A percentile compares a stretch with the other conserved stretches of the same genome.
Evolutionary conservation across 2,329 filamentous ascomycete genomes (phyloP).

Genomic region (Diaporthe helianthi): DNA sequence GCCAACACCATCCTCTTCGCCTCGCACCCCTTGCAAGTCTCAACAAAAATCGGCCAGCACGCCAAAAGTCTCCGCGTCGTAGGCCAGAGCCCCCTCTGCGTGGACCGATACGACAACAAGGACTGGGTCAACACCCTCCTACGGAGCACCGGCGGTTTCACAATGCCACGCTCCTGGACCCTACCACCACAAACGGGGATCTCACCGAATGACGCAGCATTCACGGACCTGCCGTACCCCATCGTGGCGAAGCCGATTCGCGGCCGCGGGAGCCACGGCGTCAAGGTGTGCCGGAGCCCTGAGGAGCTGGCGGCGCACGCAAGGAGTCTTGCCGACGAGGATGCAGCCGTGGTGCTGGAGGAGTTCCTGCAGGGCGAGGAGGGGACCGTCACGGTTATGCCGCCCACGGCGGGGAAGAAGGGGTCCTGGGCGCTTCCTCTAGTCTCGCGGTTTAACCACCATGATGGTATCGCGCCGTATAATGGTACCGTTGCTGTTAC

Average conservation of each 20-base stretch:
- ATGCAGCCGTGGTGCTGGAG: constrained; percentile 51
- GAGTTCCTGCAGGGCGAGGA: constrained; percentile 57
- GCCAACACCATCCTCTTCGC: constrained; percentile 5
- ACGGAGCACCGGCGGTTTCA: constrained; percentile 46
- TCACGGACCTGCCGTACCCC: constrained; percentile 41
- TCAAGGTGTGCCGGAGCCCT: constrained; percentile 51
- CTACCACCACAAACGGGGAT: constrained; percentile 32
- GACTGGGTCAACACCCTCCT: constrained; percentile 54
- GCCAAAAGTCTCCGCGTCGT: constrained; percentile 45
- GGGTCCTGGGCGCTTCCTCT: constrained; percentile 53
- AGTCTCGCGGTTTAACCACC: constrained; percentile 56
- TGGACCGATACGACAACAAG: constrained; percentile 60
- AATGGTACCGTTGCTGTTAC: constrained; percentile 56
- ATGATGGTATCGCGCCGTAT: constrained; percentile 55
- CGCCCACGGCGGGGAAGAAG: constrained; percentile 44
- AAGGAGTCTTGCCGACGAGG: constrained; percentile 45
- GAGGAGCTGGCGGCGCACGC: constrained; percentile 46
- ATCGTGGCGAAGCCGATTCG: constrained; percentile 57
- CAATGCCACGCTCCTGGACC: constrained; percentile 48
- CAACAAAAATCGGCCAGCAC: neutral
- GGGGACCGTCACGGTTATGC: constrained; percentile 59
- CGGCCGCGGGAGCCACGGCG: constrained; percentile 57
- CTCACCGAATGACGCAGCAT: too few relatives aligned
- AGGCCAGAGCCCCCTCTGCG: constrained; percentile 54
- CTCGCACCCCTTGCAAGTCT: constrained; percentile 7